Evolutionary conservation across 345 rosid species (phyloP).

Genomic region (Psidium guajava): DNA sequence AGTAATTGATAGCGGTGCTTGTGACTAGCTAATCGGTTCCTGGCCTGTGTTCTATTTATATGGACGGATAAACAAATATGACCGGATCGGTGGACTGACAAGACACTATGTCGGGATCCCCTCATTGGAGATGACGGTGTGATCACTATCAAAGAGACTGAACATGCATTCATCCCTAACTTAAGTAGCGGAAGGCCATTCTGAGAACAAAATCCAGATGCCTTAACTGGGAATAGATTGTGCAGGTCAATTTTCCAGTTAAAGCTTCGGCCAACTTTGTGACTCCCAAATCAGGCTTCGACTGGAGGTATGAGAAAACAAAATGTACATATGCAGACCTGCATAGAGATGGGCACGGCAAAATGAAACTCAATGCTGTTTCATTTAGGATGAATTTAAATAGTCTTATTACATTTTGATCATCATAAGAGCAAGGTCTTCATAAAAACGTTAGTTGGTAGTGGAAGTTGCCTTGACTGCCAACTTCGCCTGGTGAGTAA

Average conservation of each 20-base stretch:
- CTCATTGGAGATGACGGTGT: neutral
- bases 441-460: neutral
- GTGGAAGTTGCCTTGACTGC: neutral
- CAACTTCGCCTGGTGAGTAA: neutral
- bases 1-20: neutral
- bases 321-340: neutral
- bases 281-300: neutral
- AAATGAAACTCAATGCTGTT: neutral
- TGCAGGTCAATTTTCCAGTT: neutral
- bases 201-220: neutral
- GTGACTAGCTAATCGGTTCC: neutral
- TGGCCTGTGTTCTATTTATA: neutral
- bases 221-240: neutral
- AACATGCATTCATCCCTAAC: neutral
- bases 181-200: neutral
- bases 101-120: neutral
- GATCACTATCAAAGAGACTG: neutral
- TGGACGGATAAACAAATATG: neutral
- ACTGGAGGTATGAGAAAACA: neutral
- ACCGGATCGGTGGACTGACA: neutral
- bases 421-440: neutral
- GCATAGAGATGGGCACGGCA: neutral
- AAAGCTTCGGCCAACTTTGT: neutral
- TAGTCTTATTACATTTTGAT: neutral
- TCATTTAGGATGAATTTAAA: neutral